A percentile compares a stretch with the other conserved stretches of the same genome.
Evolutionary conservation across 1,284 basidiomycete species (phyloP).

Genomic region (Golubevia sp.): DNA sequence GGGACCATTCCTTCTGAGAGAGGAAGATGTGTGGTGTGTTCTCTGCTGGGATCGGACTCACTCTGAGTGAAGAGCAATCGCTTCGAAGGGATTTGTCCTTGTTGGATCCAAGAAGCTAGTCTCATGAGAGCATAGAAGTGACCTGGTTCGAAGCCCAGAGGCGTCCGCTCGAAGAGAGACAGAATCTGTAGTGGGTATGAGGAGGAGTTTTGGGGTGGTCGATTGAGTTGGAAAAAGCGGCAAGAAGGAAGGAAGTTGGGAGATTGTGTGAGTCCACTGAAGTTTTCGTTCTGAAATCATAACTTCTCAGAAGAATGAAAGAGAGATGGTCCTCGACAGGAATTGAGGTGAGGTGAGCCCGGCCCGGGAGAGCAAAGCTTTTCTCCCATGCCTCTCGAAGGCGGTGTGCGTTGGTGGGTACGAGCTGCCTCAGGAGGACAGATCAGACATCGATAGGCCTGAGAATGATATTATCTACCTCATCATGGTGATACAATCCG

Average conservation of each 20-base stretch:
- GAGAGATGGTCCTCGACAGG: no score
- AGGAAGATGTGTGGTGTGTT: neutral
- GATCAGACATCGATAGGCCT: no score
- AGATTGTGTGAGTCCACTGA: neutral
- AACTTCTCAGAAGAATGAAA: no score
- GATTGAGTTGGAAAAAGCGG: neutral
- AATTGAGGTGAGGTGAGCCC: no score
- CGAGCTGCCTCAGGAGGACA: no score
- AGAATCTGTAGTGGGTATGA: slow-evolving; percentile 50
- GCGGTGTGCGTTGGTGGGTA: no score
- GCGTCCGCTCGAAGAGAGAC: slow-evolving; percentile 54
- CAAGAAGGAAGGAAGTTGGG: neutral
- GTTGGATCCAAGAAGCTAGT: slow-evolving; percentile 54
- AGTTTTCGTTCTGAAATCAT: no score
- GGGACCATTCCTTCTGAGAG: neutral
- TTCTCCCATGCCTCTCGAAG: no score
- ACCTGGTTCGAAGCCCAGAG: slow-evolving; percentile 44
- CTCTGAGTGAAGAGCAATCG: slow-evolving; percentile 53
- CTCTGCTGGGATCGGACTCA: neutral
- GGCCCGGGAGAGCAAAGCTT: no score
- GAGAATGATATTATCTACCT: no score
- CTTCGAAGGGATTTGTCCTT: slow-evolving; percentile 27
- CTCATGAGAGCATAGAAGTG: slow-evolving; percentile 57
- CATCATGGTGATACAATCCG: no score
- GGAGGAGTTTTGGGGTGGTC: neutral